Base-by-base conservation (phyloP, 768 basidiomycete species). In the Fomitopsis pulvina region DNA sequence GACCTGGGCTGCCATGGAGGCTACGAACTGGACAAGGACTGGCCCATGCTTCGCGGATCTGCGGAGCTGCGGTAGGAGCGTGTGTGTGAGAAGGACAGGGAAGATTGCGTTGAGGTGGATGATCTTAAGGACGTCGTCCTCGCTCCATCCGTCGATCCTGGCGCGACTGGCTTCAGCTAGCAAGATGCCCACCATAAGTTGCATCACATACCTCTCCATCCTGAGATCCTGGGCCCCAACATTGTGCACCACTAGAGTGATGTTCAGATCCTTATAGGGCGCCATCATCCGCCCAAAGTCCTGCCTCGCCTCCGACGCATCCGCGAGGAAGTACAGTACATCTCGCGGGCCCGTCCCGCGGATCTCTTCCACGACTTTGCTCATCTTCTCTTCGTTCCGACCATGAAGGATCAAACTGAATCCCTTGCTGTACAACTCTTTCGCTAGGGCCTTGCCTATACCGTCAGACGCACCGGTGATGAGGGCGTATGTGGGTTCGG, bases 371-470 rank as follows among this genome's bases (percentile, higher is more conserved):
- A 48, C 49, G 28, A 58, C 60, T 34, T 51, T 54, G 50, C 51
- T 43, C 54, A 62, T 51, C 51, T 63, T 63, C 45, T 52, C 50
- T 46, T 57, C 57, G 45, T 57, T 60, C 6, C 63, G 53, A 12
- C 60, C 63, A 39, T 65, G 63, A 11, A 65, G 42, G 50, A 65
- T 57, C 38, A 65, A 47, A 45, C 56, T 65, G 60, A 65, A 65
- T 22, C 63, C 63, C 18, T 47, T 41, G 21, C 37, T 45, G 48
- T 60, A 60, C n/a, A 65, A 55, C 53, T 65, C 58, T 6, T 47
- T 47, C 6, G 61, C 60, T 4, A 57, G 34, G 1, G 54, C 55
- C 45, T 61, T 63, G 24, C 63, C 63, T 4, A 65, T 65, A 16
- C 63, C 63, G 45, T 65, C 63, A 9, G 61, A 52, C 0, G 63